Conservation (phyloP, 176 grass and related monocot genomes). For the Chloris gayana region DNA sequence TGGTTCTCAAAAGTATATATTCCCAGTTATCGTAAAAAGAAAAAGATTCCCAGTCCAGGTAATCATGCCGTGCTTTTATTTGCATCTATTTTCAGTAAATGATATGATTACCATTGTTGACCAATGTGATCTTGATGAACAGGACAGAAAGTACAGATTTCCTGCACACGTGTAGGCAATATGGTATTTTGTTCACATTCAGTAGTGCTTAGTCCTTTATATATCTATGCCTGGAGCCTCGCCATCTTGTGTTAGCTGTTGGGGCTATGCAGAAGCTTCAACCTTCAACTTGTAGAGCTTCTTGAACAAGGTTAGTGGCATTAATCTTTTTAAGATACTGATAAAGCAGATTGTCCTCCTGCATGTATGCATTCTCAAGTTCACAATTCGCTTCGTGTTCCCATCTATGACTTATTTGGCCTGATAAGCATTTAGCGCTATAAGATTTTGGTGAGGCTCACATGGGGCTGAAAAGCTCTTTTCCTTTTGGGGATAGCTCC, state of each 20-base stretch:
- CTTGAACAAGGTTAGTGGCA: conserved; percentile 4
- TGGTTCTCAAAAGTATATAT: background rate
- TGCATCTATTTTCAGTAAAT: conserved; percentile 17
- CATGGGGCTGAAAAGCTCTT: background rate
- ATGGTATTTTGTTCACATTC: background rate
- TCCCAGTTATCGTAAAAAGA: too few species aligned
- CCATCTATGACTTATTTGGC: background rate
- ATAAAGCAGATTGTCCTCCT: background rate
- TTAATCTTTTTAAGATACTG: conserved; percentile 13
- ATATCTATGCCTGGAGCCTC: background rate
- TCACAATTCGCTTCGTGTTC: background rate
- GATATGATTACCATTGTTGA: conserved; percentile 1
- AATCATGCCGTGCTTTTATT: background rate
- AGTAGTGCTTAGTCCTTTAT: background rate
- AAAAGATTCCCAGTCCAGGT: background rate
- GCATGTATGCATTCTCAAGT: conserved; percentile 5
- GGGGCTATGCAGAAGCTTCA: background rate
- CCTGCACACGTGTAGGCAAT: background rate
- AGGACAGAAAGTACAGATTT: background rate
- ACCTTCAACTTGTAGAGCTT: background rate
- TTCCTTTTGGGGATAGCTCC: background rate
- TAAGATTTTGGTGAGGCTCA: background rate
- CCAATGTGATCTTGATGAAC: background rate
- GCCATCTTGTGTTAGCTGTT: background rate
- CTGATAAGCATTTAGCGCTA: background rate